phyloP scores from a whole-genome alignment of 1,284 basidiomycete genomes.

The Microbotryomycetes sp. region DNA sequence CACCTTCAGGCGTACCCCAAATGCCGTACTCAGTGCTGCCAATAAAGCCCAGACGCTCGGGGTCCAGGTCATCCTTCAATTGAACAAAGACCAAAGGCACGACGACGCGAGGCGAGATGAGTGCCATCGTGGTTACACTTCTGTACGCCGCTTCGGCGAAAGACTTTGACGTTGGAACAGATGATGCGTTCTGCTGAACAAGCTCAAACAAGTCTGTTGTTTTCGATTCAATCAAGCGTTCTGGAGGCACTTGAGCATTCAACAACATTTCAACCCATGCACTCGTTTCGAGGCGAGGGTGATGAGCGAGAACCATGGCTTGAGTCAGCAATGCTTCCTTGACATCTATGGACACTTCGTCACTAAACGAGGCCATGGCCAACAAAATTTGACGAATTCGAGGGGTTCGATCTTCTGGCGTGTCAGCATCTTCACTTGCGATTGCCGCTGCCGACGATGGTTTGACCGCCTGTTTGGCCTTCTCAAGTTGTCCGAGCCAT shows the following conservation, averaged over 20 bases:
- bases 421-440: constrained; percentile 9
- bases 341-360: neutral
- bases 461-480: constrained; percentile 4
- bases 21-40: constrained; percentile 69
- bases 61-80: constrained; percentile 58
- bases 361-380: constrained; percentile 16
- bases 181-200: constrained; percentile 30
- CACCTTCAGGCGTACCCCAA: constrained; percentile 75
- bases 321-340: constrained; percentile 22
- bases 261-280: constrained; percentile 77
- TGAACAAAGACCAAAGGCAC: constrained; percentile 65
- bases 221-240: constrained; percentile 52
- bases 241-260: constrained; percentile 60
- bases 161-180: constrained; percentile 28
- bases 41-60: constrained; percentile 54
- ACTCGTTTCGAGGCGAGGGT: constrained; percentile 48
- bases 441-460: constrained; percentile 7
- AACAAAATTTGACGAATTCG: constrained; percentile 24
- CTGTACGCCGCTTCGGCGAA: constrained; percentile 56
- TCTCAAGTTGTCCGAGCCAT: constrained; percentile 19
- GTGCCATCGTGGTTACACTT: constrained; percentile 68
- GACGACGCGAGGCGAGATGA: constrained; percentile 63
- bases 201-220: constrained; percentile 50
- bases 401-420: constrained; percentile 17
- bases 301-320: constrained; percentile 65